These are phyloP conservation scores for Torulaspora microellipsoides DNA, from an alignment of 805 yeast species.

Conservation along the genomic window DNA sequence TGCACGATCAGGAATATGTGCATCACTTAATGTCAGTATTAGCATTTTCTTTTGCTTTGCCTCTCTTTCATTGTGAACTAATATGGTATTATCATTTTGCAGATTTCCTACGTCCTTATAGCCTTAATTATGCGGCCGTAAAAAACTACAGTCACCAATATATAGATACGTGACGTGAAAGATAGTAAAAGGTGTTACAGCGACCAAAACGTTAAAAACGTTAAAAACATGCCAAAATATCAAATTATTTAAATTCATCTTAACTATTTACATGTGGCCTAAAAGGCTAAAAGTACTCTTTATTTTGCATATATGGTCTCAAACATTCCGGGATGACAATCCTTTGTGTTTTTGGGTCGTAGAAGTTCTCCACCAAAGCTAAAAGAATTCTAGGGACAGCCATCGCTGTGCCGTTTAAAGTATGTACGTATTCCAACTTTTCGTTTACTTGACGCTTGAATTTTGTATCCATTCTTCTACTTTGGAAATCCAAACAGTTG, in stretches of 20 bases:
- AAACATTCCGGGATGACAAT: slow-evolving; percentile 66
- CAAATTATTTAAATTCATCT: too few species aligned
- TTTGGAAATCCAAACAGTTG: slow-evolving; percentile 87
- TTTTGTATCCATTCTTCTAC: slow-evolving; percentile 73
- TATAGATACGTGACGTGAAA: not conserved
- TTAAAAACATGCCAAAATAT: too few species aligned
- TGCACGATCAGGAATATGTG: slow-evolving; percentile 85
- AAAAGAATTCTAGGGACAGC: slow-evolving; percentile 90
- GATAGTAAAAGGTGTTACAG: too few species aligned
- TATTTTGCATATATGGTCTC: slow-evolving; percentile 68
- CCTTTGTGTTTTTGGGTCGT: slow-evolving; percentile 50
- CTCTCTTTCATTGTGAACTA: too few species aligned
- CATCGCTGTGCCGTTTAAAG: slow-evolving; percentile 92
- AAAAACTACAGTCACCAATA: too few species aligned
- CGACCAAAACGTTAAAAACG: not conserved
- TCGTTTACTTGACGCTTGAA: slow-evolving; percentile 38
- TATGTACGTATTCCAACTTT: slow-evolving; percentile 54
- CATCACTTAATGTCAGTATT: slow-evolving; percentile 79
- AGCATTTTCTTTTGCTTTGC: slow-evolving; percentile 42
- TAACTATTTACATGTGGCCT: not conserved
- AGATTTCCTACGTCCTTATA: too few species aligned
- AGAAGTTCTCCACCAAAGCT: slow-evolving; percentile 84
- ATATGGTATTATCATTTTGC: too few species aligned
- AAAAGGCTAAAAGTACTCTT: slow-evolving; percentile 31
- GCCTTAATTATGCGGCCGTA: too few species aligned